Percentiles rank a stretch among this genome's conserved stretches.
Evolutionary conservation across 225 moss, liverwort and hornwort genomes (phyloP).

Genomic region (Physcomitrium patens): DNA sequence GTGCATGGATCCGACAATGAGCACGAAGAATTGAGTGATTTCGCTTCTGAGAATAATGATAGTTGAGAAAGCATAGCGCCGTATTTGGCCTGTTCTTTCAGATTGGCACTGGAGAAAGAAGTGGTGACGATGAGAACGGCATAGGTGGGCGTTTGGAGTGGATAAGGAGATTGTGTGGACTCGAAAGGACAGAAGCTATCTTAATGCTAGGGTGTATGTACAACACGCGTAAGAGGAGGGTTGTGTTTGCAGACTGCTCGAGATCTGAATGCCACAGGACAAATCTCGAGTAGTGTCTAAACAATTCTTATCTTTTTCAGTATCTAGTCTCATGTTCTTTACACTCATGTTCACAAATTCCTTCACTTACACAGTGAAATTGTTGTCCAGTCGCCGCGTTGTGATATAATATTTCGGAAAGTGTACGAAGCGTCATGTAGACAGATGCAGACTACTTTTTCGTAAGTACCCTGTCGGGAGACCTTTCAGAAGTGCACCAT

Average conservation of each 20-base stretch:
- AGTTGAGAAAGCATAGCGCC: neutral
- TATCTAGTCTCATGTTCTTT: neutral
- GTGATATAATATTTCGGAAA: neutral
- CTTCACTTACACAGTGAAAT: neutral
- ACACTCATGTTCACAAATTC: neutral
- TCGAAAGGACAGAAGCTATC: conserved; percentile 23
- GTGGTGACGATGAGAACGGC: conserved; percentile 1
- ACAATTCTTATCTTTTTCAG: neutral
- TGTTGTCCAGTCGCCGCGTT: neutral
- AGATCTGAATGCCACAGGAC: neutral
- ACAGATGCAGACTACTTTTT: conserved; percentile 1
- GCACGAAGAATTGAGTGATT: conserved; percentile 13
- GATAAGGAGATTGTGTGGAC: conserved; percentile 11
- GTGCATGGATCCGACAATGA: neutral
- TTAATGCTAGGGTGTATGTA: conserved; percentile 24
- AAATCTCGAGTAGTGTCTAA: no score
- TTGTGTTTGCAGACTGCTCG: neutral
- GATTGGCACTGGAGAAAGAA: neutral
- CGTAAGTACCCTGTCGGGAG: neutral
- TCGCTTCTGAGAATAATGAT: neutral
- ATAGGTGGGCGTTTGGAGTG: neutral
- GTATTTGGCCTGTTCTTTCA: neutral
- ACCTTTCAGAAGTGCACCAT: no score
- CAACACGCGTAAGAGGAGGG: neutral
- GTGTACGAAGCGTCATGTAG: conserved; percentile 12